A percentile compares a stretch with the other conserved stretches of the same genome.
Conservation (phyloP, 257 asterid species). For the Solanum tarijense region DNA sequence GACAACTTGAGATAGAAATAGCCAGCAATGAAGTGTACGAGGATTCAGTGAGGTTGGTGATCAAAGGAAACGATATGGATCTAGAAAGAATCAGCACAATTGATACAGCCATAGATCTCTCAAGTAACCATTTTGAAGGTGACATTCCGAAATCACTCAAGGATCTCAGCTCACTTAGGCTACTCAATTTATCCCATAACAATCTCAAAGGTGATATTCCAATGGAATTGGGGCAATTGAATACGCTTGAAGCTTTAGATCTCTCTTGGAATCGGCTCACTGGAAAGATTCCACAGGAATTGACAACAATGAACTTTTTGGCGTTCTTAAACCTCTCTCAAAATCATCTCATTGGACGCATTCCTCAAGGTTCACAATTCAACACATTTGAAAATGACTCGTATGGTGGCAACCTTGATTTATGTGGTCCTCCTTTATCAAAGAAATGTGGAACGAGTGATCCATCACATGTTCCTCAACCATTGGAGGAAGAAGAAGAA, state of each 20-base stretch:
- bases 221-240: neutral
- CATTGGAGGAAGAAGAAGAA: too few species aligned
- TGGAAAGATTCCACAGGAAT: neutral
- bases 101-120: too few species aligned
- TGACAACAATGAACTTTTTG: neutral
- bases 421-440: too few species aligned
- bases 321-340: neutral
- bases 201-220: neutral
- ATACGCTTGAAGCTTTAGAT: neutral
- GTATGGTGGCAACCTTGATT: too few species aligned
- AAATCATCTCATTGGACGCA: neutral
- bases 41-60: neutral
- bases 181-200: neutral
- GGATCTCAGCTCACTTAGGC: neutral
- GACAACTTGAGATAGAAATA: too few species aligned
- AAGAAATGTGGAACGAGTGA: too few species aligned
- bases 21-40: fast-evolving
- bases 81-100: neutral
- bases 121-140: too few species aligned
- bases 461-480: too few species aligned
- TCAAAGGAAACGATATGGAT: fast-evolving
- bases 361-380: neutral
- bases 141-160: neutral
- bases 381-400: too few species aligned
- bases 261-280: neutral